A percentile compares a stretch with the other conserved stretches of the same genome.
These are phyloP conservation scores for Fusarium sp. DNA, from an alignment of 2,329 filamentous ascomycete genomes.

Conservation along the genomic window DNA sequence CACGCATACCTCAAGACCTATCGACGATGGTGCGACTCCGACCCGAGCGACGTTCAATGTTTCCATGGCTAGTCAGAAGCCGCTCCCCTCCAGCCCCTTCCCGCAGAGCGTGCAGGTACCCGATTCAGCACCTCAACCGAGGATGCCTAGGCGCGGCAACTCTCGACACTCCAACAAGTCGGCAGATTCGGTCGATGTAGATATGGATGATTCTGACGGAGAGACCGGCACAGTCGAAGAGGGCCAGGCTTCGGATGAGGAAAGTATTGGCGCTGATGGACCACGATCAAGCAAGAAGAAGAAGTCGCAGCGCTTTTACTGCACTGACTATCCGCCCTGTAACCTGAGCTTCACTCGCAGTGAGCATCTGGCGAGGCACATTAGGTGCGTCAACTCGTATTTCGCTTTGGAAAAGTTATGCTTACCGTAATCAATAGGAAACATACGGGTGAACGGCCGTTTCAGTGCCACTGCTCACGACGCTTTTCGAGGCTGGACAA, in stretches of 20 bases:
- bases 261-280: conserved; percentile 68
- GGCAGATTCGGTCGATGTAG: conserved; percentile 71
- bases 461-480: conserved; percentile 93
- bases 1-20: conserved; percentile 37
- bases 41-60: conserved; percentile 64
- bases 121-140: conserved; percentile 53
- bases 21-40: conserved; percentile 65
- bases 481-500: conserved; percentile 96
- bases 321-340: conserved; percentile 92
- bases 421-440: conserved; percentile 65
- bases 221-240: conserved; percentile 61
- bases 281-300: conserved; percentile 88
- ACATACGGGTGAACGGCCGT: conserved; percentile 96
- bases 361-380: conserved; percentile 93
- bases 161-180: conserved; percentile 69
- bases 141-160: conserved; percentile 53
- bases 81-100: conserved; percentile 62
- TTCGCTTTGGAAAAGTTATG: not conserved
- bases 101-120: conserved; percentile 59
- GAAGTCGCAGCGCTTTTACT: conserved; percentile 95
- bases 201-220: conserved; percentile 78
- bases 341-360: conserved; percentile 94
- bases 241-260: conserved; percentile 67
- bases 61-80: conserved; percentile 58
- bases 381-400: conserved; percentile 65